Evolutionary conservation across 2,329 filamentous ascomycete species (phyloP).

Genomic region (Colletotrichum simmondsii): DNA sequence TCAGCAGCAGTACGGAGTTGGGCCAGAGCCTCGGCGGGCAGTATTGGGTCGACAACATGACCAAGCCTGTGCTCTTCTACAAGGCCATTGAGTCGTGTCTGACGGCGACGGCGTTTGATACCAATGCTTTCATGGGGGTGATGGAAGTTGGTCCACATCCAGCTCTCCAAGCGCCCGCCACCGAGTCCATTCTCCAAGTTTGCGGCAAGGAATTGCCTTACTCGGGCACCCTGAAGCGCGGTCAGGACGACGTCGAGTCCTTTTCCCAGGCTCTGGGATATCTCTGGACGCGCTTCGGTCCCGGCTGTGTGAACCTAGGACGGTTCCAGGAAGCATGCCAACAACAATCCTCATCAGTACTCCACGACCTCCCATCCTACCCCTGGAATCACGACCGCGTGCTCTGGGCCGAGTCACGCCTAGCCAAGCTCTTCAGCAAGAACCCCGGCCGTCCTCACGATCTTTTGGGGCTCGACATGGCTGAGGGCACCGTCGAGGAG

Average conservation of each 20-base stretch:
- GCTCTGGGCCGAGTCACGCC: not conserved
- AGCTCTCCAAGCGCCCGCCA: no score
- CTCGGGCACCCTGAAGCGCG: no score
- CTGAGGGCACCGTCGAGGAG: not conserved
- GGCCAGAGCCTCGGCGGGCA: not conserved
- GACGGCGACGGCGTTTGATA: constrained; percentile 31
- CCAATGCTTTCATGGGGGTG: constrained; percentile 23
- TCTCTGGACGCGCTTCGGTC: no score
- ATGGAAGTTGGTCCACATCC: constrained; percentile 25
- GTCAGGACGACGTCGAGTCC: no score
- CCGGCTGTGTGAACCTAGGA: no score
- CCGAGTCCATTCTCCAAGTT: no score
- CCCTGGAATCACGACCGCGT: constrained; percentile 11
- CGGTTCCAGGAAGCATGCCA: no score
- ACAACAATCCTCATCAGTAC: no score
- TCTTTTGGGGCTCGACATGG: not conserved
- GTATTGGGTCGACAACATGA: constrained; percentile 42
- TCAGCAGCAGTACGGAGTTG: not conserved
- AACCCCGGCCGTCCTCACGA: not conserved
- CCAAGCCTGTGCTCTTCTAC: no score
- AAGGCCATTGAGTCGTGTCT: no score
- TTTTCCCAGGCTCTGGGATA: no score
- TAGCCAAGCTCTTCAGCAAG: not conserved
- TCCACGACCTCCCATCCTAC: constrained; percentile 17
- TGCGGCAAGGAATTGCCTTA: no score